Evolutionary conservation across 2,329 filamentous ascomycete genomes (phyloP).

Genomic region (Aspergillus quadrilineatus): DNA sequence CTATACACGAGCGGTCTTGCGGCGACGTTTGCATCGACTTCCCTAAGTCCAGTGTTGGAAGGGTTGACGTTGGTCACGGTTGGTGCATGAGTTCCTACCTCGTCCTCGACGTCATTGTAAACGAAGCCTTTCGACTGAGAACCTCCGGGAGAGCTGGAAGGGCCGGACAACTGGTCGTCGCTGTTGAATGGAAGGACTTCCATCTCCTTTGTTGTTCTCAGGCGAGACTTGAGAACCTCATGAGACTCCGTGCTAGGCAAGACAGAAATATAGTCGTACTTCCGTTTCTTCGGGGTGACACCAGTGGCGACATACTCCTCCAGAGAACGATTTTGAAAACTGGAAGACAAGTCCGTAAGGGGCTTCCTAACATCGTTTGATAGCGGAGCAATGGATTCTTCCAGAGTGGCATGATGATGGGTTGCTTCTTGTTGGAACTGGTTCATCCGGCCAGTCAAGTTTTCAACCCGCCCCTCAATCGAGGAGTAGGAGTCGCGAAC

Average conservation of each 20-base stretch:
- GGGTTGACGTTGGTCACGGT: slow-evolving; percentile 29
- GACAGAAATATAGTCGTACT: slow-evolving; percentile 76
- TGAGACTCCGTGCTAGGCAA: slow-evolving; percentile 73
- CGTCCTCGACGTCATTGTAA: slow-evolving; percentile 51
- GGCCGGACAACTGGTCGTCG: slow-evolving; percentile 26
- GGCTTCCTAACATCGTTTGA: slow-evolving; percentile 62
- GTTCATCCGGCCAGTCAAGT: slow-evolving; percentile 66
- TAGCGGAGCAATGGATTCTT: slow-evolving; percentile 62
- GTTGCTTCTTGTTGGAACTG: slow-evolving; percentile 68
- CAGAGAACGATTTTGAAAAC: slow-evolving; percentile 64
- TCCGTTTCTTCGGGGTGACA: slow-evolving; percentile 75
- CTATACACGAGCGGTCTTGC: slow-evolving; percentile 31
- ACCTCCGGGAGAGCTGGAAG: slow-evolving; percentile 27
- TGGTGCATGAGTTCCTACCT: slow-evolving; percentile 35
- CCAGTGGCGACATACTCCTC: slow-evolving; percentile 84
- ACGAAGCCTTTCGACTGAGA: slow-evolving; percentile 54
- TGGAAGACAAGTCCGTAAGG: slow-evolving; percentile 67
- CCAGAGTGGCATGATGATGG: slow-evolving; percentile 58
- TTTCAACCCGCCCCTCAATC: slow-evolving; percentile 68
- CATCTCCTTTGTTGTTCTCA: slow-evolving; percentile 45
- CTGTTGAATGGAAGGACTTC: slow-evolving; percentile 32
- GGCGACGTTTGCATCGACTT: slow-evolving; percentile 53
- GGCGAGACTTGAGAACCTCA: slow-evolving; percentile 55
- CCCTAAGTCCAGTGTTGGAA: slow-evolving; percentile 49
- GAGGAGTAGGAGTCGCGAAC: slow-evolving; percentile 72